These are phyloP conservation scores for Paecilomyces sp. DNA, from an alignment of 2,329 filamentous ascomycete genomes.

Conservation along the genomic window DNA sequence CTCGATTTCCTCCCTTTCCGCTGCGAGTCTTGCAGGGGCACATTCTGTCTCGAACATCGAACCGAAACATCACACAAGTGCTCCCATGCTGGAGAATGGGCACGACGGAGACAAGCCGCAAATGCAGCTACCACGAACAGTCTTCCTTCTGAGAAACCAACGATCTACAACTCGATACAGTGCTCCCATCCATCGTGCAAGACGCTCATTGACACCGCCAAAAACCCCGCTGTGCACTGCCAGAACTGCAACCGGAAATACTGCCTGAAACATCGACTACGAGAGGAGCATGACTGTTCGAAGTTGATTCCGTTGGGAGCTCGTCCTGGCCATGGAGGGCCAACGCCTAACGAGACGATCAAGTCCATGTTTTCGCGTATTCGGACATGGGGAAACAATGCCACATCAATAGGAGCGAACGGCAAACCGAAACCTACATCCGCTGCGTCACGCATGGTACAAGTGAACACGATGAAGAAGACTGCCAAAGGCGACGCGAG, in stretches of 20 bases:
- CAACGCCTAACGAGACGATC: conserved; percentile 54
- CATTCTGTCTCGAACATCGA: conserved; percentile 91
- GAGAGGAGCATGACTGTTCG: conserved; percentile 73
- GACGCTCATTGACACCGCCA: conserved; percentile 45
- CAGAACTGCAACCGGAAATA: conserved; percentile 43
- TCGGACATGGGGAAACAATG: conserved; percentile 70
- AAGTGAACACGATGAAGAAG: conserved; percentile 73
- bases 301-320: conserved; percentile 60
- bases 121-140: conserved; percentile 18
- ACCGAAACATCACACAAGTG: conserved; percentile 74
- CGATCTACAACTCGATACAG: conserved; percentile 48
- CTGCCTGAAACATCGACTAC: conserved; percentile 45
- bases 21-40: conserved; percentile 78
- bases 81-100: conserved; percentile 55
- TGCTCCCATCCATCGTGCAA: conserved; percentile 45
- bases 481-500: conserved; percentile 85
- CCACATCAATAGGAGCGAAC: conserved; percentile 38
- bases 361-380: conserved; percentile 69
- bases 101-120: conserved; percentile 36
- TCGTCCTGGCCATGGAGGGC: conserved; percentile 34
- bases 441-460: conserved; percentile 58
- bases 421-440: conserved; percentile 54
- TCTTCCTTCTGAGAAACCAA: conserved; percentile 41
- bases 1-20: conserved; percentile 94
- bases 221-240: conserved; percentile 45